Percentiles rank a stretch among this genome's conserved stretches.
Evolutionary conservation across 2,329 filamentous ascomycete genomes (phyloP).

Genomic region (Cordyceps tenuipes): DNA sequence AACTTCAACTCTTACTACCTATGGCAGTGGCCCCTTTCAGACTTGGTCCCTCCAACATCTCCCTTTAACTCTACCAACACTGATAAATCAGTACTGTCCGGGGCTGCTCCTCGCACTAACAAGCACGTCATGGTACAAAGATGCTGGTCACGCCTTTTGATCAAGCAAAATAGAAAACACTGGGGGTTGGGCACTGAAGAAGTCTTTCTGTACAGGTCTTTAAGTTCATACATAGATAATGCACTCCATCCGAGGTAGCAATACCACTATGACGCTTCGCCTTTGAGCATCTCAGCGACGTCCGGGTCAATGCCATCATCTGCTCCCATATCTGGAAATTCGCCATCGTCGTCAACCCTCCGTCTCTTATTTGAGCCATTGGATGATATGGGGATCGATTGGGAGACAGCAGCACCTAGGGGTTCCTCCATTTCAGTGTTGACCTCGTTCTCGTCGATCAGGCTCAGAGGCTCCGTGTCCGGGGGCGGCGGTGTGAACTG

Average conservation of each 20-base stretch:
- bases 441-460: conserved; percentile 14
- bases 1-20: neutral
- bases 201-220: neutral
- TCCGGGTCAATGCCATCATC: conserved; percentile 50
- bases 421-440: conserved; percentile 14
- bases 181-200: neutral
- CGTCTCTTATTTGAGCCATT: conserved; percentile 51
- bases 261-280: conserved; percentile 15
- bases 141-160: neutral
- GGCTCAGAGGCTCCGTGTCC: conserved; percentile 18
- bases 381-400: conserved; percentile 39
- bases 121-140: neutral
- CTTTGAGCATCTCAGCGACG: conserved; percentile 46
- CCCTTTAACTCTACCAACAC: too few species aligned
- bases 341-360: conserved; percentile 41
- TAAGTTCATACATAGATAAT: conserved; percentile 3
- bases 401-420: conserved; percentile 26
- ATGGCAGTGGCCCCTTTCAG: neutral
- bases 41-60: neutral
- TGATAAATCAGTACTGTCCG: too few species aligned
- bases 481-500: conserved; percentile 17
- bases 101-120: neutral
- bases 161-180: too few species aligned
- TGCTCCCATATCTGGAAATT: conserved; percentile 45
- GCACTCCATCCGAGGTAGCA: neutral